Base-by-base conservation (phyloP, 805 yeast species). In the Ogataea philodendri region DNA sequence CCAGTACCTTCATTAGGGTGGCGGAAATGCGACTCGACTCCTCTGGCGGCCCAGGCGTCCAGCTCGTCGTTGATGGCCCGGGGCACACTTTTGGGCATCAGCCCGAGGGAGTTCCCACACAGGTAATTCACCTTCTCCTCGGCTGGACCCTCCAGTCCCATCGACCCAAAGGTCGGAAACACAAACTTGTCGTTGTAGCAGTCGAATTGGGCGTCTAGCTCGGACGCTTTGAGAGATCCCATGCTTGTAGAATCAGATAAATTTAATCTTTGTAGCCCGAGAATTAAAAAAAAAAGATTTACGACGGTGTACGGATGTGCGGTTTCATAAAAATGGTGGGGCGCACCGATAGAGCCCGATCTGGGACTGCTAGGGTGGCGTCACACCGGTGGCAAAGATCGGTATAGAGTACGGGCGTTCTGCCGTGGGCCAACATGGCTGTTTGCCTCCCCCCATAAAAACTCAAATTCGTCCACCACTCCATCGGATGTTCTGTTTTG, bases 81-180 rank as follows among this genome's bases (percentile, higher is more conserved):
- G 21, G 74, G 65, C 0, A 89, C 79, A 6, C 65, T 54, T 32
- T 60, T 65, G 0, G 97, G 97, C 89, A 87, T 84, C 41, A 89
- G 63, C 0, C 97, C 97, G 5, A 89, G 73, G n/a, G 96, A 86
- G 64, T 89, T 90, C 3, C 97, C 97, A 61, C 96, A 87, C 30
- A 89, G 66, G 55, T 89, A 90, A 15, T 72, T 66, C 9, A 74
- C 65, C 7, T 47, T 38, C 2, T 46, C 26, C n/a, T 46, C 22
- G n/a, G 35, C 24, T 8, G 42, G 38, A 4, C 54, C 49, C 7
- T 54, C 41, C 17, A 78, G 54, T 0, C 84, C 89, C 46, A 84
- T 59, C 0, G 86, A 70, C 33, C 59, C 53, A 44, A 78, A 70
- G 0, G 93, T 83, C 6, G 96, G 96, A 22, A 82, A 60, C 18